Evolutionary conservation across 331 rosid genomes (phyloP).

Genomic region (Telfairia occidentalis): DNA sequence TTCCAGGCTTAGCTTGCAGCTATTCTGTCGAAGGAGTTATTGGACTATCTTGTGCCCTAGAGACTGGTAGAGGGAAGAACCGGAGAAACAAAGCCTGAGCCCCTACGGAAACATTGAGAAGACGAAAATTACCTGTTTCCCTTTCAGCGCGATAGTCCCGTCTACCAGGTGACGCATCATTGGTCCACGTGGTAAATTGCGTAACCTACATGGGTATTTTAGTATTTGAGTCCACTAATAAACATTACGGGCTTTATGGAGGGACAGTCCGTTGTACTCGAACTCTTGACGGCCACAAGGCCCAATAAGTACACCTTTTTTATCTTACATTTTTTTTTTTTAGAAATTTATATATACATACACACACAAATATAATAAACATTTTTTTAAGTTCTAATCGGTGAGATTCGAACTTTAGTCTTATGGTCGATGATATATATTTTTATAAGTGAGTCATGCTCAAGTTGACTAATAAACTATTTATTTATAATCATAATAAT

Average conservation of each 20-base stretch:
- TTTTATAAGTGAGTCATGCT: too few relatives aligned
- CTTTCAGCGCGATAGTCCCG: background rate
- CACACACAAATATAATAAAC: too few relatives aligned
- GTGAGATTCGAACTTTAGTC: too few relatives aligned
- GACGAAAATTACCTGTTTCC: background rate
- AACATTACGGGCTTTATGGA: background rate
- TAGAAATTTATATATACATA: too few relatives aligned
- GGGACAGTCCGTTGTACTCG: background rate
- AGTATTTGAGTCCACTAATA: background rate
- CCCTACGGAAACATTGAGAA: background rate
- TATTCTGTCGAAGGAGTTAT: background rate
- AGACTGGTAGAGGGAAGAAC: background rate
- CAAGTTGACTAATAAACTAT: too few relatives aligned
- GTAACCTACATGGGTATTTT: background rate
- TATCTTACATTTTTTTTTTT: background rate
- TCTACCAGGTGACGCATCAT: background rate
- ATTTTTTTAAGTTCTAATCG: too few relatives aligned
- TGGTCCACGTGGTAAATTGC: slow-evolving; percentile 7
- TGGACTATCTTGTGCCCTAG: slow-evolving; percentile 26
- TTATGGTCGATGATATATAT: too few relatives aligned
- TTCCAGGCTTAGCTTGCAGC: background rate
- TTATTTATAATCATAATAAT: too few relatives aligned
- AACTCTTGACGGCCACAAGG: background rate
- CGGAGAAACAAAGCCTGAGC: background rate
- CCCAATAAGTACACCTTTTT: background rate